phyloP scores from a whole-genome alignment of 176 grass and related monocot species.

The Juncus effusus region DNA sequence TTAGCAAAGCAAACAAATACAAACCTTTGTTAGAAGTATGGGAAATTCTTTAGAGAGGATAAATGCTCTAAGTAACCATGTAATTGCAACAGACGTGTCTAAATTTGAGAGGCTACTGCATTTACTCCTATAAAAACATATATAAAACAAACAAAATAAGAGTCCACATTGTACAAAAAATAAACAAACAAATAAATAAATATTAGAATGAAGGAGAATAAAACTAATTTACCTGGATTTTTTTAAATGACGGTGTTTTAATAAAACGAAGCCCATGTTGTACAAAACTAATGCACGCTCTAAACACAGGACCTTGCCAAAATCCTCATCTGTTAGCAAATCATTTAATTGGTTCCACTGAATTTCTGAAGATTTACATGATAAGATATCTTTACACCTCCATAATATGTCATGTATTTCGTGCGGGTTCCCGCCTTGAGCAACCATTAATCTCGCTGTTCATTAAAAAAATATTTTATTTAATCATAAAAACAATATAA shows the following conservation, averaged over 20 bases:
- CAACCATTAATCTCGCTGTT: slow-evolving; percentile 53
- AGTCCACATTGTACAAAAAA: neutral
- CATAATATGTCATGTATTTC: slow-evolving; percentile 67
- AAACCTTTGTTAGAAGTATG: slow-evolving; percentile 5
- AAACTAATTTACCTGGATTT: slow-evolving; percentile 51
- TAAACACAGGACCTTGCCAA: slow-evolving; percentile 23
- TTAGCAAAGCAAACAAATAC: too few relatives aligned
- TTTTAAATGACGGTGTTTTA: slow-evolving; percentile 56
- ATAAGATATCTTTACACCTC: slow-evolving; percentile 55
- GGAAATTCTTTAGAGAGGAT: slow-evolving; percentile 57
- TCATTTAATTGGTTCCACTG: slow-evolving; percentile 37
- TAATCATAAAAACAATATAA: neutral
- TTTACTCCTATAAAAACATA: slow-evolving; percentile 33
- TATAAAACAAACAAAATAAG: slow-evolving; percentile 15
- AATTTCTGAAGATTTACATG: slow-evolving; percentile 50
- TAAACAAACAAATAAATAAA: slow-evolving; percentile 7
- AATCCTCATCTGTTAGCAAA: slow-evolving; percentile 37
- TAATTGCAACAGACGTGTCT: slow-evolving; percentile 38
- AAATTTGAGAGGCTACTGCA: slow-evolving; percentile 62
- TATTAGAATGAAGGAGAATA: neutral
- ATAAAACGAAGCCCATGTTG: slow-evolving; percentile 57
- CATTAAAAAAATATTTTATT: slow-evolving; percentile 22
- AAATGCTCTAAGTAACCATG: slow-evolving; percentile 32
- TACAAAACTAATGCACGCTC: slow-evolving; percentile 64
- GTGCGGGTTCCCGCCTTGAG: slow-evolving; percentile 20